These are phyloP conservation scores for Cyberlindnera mississippiensis DNA, from an alignment of 805 yeast genomes.

Conservation along the genomic window DNA sequence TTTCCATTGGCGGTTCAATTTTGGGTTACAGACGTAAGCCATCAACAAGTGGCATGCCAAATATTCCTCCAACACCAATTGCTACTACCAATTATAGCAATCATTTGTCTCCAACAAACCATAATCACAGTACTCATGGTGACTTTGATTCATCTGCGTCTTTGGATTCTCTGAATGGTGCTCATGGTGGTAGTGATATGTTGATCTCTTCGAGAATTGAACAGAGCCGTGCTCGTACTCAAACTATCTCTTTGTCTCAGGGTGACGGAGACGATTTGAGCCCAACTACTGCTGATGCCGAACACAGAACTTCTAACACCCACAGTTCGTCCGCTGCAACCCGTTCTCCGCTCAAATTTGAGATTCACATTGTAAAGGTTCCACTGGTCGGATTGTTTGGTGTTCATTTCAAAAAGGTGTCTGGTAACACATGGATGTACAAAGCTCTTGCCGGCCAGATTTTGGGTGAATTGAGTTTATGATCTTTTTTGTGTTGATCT, in stretches of 20 bases:
- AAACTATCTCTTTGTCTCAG: not conserved
- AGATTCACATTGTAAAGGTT: conserved; percentile 87
- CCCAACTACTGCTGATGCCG: conserved; percentile 8
- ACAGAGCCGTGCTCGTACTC: conserved; percentile 33
- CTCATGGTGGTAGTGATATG: conserved; percentile 43
- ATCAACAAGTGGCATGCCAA: conserved; percentile 28
- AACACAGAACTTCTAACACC: not conserved
- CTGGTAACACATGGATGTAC: conserved; percentile 94
- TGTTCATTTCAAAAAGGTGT: conserved; percentile 87
- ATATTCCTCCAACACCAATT: conserved; percentile 54
- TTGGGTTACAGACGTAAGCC: conserved; percentile 46
- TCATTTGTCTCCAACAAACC: conserved; percentile 26
- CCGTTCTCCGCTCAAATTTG: conserved; percentile 75
- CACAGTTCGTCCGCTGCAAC: conserved; percentile 4
- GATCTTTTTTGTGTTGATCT: conserved; percentile 1
- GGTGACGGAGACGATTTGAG: too few species aligned
- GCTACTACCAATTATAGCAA: conserved; percentile 33
- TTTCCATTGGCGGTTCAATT: conserved; percentile 57
- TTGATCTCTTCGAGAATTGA: conserved; percentile 55
- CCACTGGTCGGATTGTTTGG: conserved; percentile 89
- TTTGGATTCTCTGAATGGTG: conserved; percentile 60
- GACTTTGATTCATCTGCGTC: conserved; percentile 42
- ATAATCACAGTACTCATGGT: conserved; percentile 29
- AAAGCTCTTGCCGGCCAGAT: conserved; percentile 87
- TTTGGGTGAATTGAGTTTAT: conserved; percentile 35